A percentile compares a stretch with the other conserved stretches of the same genome.
These are phyloP conservation scores for Ophiosphaerella narmari DNA, from an alignment of 2,329 filamentous ascomycete species.

Conservation along the genomic window DNA sequence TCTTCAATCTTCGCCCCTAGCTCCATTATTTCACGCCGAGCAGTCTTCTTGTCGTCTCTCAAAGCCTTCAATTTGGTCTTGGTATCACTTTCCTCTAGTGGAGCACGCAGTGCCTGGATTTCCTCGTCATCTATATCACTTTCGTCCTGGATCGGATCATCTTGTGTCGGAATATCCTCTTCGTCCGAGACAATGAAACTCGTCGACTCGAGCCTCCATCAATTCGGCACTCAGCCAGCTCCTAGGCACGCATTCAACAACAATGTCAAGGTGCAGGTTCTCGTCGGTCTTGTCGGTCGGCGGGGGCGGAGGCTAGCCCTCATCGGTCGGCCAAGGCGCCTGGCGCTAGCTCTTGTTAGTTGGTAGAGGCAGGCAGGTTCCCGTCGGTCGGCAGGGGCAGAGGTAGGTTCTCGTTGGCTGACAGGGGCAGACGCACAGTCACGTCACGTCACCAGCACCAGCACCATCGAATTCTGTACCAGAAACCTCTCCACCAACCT, in stretches of 20 bases:
- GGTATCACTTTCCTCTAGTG: conserved; percentile 50
- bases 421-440: too few species aligned
- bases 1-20: conserved; percentile 38
- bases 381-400: too few species aligned
- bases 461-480: conserved; percentile 26
- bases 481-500: conserved; percentile 23
- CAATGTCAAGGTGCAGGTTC: too few species aligned
- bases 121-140: conserved; percentile 29
- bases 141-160: conserved; percentile 28
- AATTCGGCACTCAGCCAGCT: too few species aligned
- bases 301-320: too few species aligned
- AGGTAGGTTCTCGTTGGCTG: too few species aligned
- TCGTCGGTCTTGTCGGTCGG: too few species aligned
- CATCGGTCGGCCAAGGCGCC: too few species aligned
- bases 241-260: too few species aligned
- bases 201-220: too few species aligned
- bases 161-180: conserved; percentile 29
- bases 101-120: conserved; percentile 28
- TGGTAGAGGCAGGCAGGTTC: too few species aligned
- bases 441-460: conserved; percentile 26
- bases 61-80: conserved; percentile 52
- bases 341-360: too few species aligned
- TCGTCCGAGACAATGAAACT: conserved; percentile 20
- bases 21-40: conserved; percentile 35
- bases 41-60: conserved; percentile 50